Evolutionary conservation across 805 yeast genomes (phyloP).

Genomic region (Candida oleophila): DNA sequence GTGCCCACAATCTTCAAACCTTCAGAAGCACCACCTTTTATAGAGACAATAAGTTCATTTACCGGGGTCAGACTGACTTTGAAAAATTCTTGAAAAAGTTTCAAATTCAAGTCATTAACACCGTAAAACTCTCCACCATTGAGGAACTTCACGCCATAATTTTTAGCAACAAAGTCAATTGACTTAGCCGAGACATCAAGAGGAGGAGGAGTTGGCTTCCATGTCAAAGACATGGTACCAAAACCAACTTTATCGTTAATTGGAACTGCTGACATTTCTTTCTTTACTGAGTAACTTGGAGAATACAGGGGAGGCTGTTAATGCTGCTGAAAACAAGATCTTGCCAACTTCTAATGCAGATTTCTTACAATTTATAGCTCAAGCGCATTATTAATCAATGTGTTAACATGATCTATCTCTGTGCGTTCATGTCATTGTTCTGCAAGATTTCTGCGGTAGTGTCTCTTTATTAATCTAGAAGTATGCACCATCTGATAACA

Average conservation of each 20-base stretch:
- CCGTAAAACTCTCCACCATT: conserved; percentile 86
- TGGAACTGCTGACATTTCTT: neutral
- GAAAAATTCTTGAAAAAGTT: conserved; percentile 57
- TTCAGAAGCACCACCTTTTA: conserved; percentile 63
- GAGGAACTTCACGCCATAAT: conserved; percentile 50
- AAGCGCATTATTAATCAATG: too few relatives aligned
- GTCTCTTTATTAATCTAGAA: too few relatives aligned
- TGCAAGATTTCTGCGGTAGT: too few relatives aligned
- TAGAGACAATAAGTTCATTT: conserved; percentile 53
- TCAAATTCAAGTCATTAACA: conserved; percentile 47
- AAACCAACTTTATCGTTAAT: conserved; percentile 48
- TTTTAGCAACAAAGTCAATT: conserved; percentile 41
- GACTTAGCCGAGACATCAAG: conserved; percentile 52
- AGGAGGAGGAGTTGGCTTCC: conserved; percentile 59
- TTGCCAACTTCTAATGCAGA: too few relatives aligned
- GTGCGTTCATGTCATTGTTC: too few relatives aligned
- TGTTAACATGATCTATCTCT: too few relatives aligned
- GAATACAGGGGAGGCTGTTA: too few relatives aligned
- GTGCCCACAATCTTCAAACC: conserved; percentile 48
- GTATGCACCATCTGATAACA: too few relatives aligned
- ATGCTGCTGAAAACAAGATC: too few relatives aligned
- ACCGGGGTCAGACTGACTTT: conserved; percentile 49
- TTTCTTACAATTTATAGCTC: too few relatives aligned
- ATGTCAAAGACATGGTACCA: conserved; percentile 82
- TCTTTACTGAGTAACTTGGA: too few relatives aligned